Evolutionary conservation across 345 rosid genomes (phyloP), one percentile per base, ranked within the genome.

Genomic region (Salix brachista): DNA sequence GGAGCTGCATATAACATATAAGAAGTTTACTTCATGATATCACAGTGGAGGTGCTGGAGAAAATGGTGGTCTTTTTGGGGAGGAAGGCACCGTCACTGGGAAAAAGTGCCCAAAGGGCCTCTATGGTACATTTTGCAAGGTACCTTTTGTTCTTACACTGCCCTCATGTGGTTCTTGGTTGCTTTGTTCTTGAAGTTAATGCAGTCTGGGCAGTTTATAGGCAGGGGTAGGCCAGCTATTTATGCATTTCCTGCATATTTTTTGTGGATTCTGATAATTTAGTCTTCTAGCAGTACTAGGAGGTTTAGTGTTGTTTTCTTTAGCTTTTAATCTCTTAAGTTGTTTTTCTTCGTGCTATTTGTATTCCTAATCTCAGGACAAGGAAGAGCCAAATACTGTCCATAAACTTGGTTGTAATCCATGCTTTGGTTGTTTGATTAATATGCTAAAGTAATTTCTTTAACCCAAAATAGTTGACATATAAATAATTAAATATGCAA

Each of bases 41-140:
- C 78, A 79, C 95, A 95, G 99, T 69, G 97, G 99, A 80, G 97
- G 99, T 81, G 87, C 91, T 80, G 99, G 97, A 34, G 80, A 85
- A 72, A 82, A 86, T 82, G 97, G 94, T 80, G 97, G 97, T 74
- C 90, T 77, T 74, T 87, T 84, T 65, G 99, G 99, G 64, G 94
- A 89, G 73, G 83, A 79, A 69, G 99, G 99, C 80, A 93, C 99
- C 7, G 81, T 91, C 76, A 91, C 98, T 58, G 99, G 99, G 42
- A 93, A 87, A 82, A 89, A 79, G 71, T 96, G 99, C 75, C 99
- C 99, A 28, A 86, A 82, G 81, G 99, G 99, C 42, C 97, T 96
- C 77, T 89, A 87, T 85, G 98, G 99, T 80, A 92, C 92, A 84
- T 96, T 91, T 79, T 96, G 99, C 81, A 70, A 82, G 92, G 99